phyloP scores from a whole-genome alignment of 2,329 filamentous ascomycete genomes.

The Paraconiothyrium brasiliense region DNA sequence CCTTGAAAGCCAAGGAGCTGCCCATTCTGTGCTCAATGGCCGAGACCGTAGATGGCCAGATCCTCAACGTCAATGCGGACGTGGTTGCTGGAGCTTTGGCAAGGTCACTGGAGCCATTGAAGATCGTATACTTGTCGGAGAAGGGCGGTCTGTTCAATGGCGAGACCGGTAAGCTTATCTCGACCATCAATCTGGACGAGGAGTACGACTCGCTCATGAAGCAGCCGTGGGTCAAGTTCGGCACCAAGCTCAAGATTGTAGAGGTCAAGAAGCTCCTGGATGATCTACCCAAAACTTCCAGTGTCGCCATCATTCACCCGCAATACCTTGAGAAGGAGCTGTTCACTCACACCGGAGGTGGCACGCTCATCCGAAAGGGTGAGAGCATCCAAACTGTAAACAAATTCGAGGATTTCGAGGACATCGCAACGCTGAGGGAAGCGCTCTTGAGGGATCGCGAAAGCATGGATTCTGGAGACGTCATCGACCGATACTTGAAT shows the following conservation, averaged over 20 bases:
- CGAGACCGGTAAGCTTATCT: constrained; percentile 93
- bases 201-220: constrained; percentile 94
- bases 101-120: constrained; percentile 86
- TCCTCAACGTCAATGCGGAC: constrained; percentile 97
- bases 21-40: constrained; percentile 97
- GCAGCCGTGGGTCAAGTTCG: constrained; percentile 94
- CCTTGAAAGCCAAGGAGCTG: constrained; percentile 85
- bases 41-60: constrained; percentile 87
- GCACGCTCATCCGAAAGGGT: constrained; percentile 89
- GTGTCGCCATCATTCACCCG: constrained; percentile 96
- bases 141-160: constrained; percentile 97
- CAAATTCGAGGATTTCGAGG: constrained; percentile 76
- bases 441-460: constrained; percentile 84
- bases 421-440: constrained; percentile 80
- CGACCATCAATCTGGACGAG: constrained; percentile 95
- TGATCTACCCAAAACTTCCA: constrained; percentile 87
- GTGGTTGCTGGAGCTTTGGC: constrained; percentile 95
- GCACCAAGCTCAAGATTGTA: constrained; percentile 94
- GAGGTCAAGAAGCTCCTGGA: constrained; percentile 95
- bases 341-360: constrained; percentile 94
- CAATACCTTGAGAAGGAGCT: constrained; percentile 95
- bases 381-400: constrained; percentile 84
- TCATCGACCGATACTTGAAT: constrained; percentile 86
- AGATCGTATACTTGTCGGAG: constrained; percentile 98
- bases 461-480: constrained; percentile 81